Evolutionary conservation across 1,284 basidiomycete genomes (phyloP).

Genomic region (Pascua sp.): DNA sequence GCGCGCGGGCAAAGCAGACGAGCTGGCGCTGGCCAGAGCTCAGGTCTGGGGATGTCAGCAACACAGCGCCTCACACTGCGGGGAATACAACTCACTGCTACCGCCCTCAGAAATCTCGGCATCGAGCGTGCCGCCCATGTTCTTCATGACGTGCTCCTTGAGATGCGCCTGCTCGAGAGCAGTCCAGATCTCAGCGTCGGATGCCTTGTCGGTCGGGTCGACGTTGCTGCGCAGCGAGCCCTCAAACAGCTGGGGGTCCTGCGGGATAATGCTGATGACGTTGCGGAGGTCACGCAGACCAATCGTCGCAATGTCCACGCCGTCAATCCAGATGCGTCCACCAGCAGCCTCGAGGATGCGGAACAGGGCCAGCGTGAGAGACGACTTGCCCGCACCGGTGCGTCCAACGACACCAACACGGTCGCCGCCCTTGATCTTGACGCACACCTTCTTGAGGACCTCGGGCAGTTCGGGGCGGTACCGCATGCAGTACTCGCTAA

Average conservation of each 20-base stretch:
- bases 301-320: slow-evolving; percentile 74
- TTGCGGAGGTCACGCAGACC: slow-evolving; percentile 68
- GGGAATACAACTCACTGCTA: background rate
- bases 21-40: slow-evolving; percentile 81
- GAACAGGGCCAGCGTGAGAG: slow-evolving; percentile 58
- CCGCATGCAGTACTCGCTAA: slow-evolving; percentile 68
- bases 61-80: too few species aligned
- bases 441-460: slow-evolving; percentile 67
- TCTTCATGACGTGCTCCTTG: slow-evolving; percentile 61
- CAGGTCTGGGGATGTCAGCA: slow-evolving; percentile 54
- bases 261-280: slow-evolving; percentile 84
- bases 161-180: slow-evolving; percentile 67
- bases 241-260: slow-evolving; percentile 76
- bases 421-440: slow-evolving; percentile 65
- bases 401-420: slow-evolving; percentile 81
- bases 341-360: slow-evolving; percentile 72
- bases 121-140: slow-evolving; percentile 68
- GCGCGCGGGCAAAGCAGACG: slow-evolving; percentile 74
- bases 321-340: slow-evolving; percentile 79
- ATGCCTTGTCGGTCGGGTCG: slow-evolving; percentile 53
- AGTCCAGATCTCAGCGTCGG: slow-evolving; percentile 76
- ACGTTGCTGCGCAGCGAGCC: slow-evolving; percentile 61
- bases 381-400: slow-evolving; percentile 87
- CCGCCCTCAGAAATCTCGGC: slow-evolving; percentile 76
- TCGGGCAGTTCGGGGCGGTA: slow-evolving; percentile 79